Evolutionary conservation across 163 green algal species (phyloP), one percentile per base, ranked within the genome.

Genomic region (Coccomyxa subellipsoidea): DNA sequence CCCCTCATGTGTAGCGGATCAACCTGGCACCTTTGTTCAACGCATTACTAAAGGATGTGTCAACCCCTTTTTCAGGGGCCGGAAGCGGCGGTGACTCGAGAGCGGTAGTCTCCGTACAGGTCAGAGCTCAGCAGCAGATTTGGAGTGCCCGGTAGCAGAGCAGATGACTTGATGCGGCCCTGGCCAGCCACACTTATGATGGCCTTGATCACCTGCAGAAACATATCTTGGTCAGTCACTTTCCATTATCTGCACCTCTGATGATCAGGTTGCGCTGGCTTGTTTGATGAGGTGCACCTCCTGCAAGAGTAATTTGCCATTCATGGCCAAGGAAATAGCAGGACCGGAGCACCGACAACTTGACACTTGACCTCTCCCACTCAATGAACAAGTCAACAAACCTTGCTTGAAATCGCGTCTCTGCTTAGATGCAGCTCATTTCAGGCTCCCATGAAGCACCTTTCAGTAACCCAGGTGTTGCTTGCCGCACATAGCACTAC

Each of bases 81-180:
- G n/a, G 27, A 10, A 0, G 66, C 66, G n/a, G 66, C 66, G 21
- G 29, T 73, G 66, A 73, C 66, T 18, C n/a, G 66, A n/a, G 66
- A 73, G 27, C 29, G 31, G n/a, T 73, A 73, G 29, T 32, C 66
- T 32, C 66, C 66, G 66, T 73, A 73, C 66, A 78, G 25, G 21
- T 53, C 72, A 27, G 66, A 35, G n/a, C 36, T 73, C 23, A 84
- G 72, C 29, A 84, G 71, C 39, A 34, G 66, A n/a, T 81, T 84
- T 10, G 80, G 80, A 8, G 80, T 84, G 2, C 72, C 80, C 40
- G 80, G 80, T 40, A 81, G 36, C 39, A 84, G 29, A 18, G 29
- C 25, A 4, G 72, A 21, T 32, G 72, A 38, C 37, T 59, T 15
- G 25, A 78, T 40, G 23, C 25, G 40, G 7, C 7, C 4, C 31